Evolutionary conservation across 768 basidiomycete genomes (phyloP).

Genomic region (Amanita subjunquillea): DNA sequence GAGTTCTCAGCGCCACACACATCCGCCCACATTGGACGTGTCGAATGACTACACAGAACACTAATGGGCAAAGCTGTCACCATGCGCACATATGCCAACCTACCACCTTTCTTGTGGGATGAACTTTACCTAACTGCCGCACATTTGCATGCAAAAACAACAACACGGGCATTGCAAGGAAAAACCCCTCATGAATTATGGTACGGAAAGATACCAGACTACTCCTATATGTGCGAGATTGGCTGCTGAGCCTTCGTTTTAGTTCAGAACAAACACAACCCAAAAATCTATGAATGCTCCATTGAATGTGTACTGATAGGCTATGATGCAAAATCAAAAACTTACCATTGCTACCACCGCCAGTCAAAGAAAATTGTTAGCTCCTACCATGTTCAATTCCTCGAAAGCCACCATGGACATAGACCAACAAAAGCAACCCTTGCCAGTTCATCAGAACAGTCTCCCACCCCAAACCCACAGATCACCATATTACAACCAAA

Average conservation of each 20-base stretch:
- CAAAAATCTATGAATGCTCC: slow-evolving; percentile 14
- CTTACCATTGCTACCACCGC: no score
- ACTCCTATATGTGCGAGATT: slow-evolving; percentile 19
- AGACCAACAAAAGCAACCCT: no score
- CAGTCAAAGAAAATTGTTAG: no score
- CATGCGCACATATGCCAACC: slow-evolving; percentile 17
- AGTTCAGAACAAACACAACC: slow-evolving; percentile 14
- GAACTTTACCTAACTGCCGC: slow-evolving; percentile 21
- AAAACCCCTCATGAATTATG: slow-evolving; percentile 12
- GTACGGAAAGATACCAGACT: slow-evolving; percentile 12
- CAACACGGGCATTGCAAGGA: slow-evolving; percentile 12
- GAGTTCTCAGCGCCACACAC: slow-evolving; percentile 21
- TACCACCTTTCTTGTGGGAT: slow-evolving; percentile 20
- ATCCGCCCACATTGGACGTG: slow-evolving; percentile 24
- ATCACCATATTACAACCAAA: no score
- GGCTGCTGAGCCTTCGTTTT: slow-evolving; percentile 18
- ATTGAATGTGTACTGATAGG: slow-evolving; percentile 16
- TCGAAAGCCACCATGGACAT: no score
- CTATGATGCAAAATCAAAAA: no score
- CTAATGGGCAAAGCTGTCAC: slow-evolving; percentile 19
- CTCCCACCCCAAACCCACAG: no score
- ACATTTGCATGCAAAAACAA: slow-evolving; percentile 13
- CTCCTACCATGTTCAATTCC: no score
- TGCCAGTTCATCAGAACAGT: no score
- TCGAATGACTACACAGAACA: slow-evolving; percentile 25